Percentiles rank a stretch among this genome's conserved stretches.
Evolutionary conservation across 306 rosid species (phyloP).

Genomic region (Ochetophila trinervis): DNA sequence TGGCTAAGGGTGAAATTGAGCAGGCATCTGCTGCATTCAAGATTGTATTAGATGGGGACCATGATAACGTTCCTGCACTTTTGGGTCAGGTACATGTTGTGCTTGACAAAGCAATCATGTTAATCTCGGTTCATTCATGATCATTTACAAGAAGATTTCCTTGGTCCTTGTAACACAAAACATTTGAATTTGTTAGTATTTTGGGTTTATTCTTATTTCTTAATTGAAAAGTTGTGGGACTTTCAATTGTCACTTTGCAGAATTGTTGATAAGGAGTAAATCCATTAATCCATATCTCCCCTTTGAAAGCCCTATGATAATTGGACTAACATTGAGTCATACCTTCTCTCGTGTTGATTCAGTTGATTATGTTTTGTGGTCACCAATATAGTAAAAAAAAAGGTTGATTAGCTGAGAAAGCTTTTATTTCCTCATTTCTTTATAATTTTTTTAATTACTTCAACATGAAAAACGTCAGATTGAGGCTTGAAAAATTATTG

Average conservation of each 20-base stretch:
- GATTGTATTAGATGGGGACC: slow-evolving; percentile 91
- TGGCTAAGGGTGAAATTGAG: slow-evolving; percentile 93
- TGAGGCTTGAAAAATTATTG: not conserved
- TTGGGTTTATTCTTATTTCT: not conserved
- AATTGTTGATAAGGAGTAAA: not conserved
- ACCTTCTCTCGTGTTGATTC: not conserved
- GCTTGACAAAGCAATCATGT: slow-evolving; percentile 6
- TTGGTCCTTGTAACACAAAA: not conserved
- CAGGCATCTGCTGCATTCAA: slow-evolving; percentile 95
- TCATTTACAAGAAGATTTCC: not conserved
- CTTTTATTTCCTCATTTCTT: not conserved
- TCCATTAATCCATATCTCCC: not conserved
- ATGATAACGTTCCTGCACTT: slow-evolving; percentile 94
- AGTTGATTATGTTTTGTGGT: not conserved
- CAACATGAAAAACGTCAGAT: not conserved
- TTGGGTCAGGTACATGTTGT: slow-evolving; percentile 74
- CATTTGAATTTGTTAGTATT: not conserved
- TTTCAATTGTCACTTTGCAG: too few relatives aligned
- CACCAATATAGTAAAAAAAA: too few relatives aligned
- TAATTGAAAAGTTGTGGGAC: too few relatives aligned
- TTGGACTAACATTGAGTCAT: not conserved
- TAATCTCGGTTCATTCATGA: not conserved
- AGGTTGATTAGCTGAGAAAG: not conserved
- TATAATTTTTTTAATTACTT: too few relatives aligned
- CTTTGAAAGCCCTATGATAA: not conserved